A percentile compares a stretch with the other conserved stretches of the same genome.
Conservation (phyloP, 2,329 filamentous ascomycete genomes). For the Diaporthe vexans region DNA sequence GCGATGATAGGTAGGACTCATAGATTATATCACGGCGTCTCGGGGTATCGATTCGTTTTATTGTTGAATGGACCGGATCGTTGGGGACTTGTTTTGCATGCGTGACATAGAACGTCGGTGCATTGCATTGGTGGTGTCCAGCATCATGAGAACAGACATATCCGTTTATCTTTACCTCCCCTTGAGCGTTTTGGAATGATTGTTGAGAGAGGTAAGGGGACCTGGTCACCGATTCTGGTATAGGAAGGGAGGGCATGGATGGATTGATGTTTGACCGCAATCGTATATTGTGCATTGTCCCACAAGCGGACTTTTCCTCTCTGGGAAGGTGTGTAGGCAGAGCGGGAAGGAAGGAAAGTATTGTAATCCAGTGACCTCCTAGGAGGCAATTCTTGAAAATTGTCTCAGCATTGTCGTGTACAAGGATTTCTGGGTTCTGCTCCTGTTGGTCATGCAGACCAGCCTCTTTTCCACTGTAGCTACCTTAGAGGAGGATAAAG, state of each 20-base stretch:
- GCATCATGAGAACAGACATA: constrained; percentile 15
- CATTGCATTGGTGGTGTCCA: constrained; percentile 8
- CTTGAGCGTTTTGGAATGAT: background rate
- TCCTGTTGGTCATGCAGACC: background rate
- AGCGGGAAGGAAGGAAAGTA: background rate
- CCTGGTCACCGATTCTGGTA: background rate
- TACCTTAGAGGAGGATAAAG: background rate
- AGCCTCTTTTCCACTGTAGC: background rate
- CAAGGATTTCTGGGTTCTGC: too few species aligned
- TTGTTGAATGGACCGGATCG: background rate
- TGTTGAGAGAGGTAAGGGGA: background rate
- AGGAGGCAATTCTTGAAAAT: too few species aligned
- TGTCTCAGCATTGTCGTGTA: background rate
- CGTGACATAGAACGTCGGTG: background rate
- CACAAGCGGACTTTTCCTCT: background rate
- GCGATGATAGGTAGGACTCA: background rate
- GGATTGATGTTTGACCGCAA: background rate
- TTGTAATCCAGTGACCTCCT: background rate
- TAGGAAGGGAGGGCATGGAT: background rate
- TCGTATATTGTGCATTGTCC: background rate
- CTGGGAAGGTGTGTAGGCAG: background rate
- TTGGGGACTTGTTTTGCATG: background rate
- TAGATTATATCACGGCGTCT: constrained; percentile 48
- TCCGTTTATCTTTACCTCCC: background rate
- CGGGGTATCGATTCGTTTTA: constrained; percentile 40